Evolutionary conservation across 495 filamentous ascomycete species (phyloP).

Genomic region (Penicillium robsamsonii): DNA sequence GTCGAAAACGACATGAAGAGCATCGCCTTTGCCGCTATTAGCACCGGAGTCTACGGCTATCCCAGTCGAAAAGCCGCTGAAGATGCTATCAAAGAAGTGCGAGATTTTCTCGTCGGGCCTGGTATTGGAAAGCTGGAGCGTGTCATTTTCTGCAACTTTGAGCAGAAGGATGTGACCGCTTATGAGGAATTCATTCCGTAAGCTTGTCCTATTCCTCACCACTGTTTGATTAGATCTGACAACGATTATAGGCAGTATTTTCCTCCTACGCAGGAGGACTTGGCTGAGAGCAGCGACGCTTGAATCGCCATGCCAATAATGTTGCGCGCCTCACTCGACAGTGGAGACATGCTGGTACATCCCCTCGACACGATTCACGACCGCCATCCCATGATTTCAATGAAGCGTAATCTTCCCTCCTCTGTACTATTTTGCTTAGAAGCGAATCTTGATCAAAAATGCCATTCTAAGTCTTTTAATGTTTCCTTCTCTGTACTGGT

Average conservation of each 20-base stretch:
- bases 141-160: slow-evolving; percentile 80
- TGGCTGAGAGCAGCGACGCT: neutral
- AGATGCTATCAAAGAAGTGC: slow-evolving; percentile 66
- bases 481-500: neutral
- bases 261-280: slow-evolving; percentile 17
- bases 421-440: neutral
- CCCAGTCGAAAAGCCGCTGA: slow-evolving; percentile 69
- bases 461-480: neutral
- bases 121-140: slow-evolving; percentile 57
- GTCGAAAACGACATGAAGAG: slow-evolving; percentile 60
- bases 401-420: neutral
- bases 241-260: slow-evolving; percentile 27
- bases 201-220: slow-evolving; percentile 34
- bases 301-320: neutral
- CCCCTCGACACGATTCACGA: neutral
- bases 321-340: neutral
- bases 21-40: slow-evolving; percentile 80
- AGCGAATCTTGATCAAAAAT: too few relatives aligned
- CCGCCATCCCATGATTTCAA: neutral
- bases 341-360: neutral
- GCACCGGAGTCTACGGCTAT: slow-evolving; percentile 89
- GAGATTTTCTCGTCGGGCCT: slow-evolving; percentile 62
- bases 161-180: slow-evolving; percentile 68
- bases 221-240: neutral
- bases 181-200: slow-evolving; percentile 73